A percentile compares a stretch with the other conserved stretches of the same genome.
Evolutionary conservation across 106 monocot species (phyloP).

Genomic region (Acanthochlamys bracteata): DNA sequence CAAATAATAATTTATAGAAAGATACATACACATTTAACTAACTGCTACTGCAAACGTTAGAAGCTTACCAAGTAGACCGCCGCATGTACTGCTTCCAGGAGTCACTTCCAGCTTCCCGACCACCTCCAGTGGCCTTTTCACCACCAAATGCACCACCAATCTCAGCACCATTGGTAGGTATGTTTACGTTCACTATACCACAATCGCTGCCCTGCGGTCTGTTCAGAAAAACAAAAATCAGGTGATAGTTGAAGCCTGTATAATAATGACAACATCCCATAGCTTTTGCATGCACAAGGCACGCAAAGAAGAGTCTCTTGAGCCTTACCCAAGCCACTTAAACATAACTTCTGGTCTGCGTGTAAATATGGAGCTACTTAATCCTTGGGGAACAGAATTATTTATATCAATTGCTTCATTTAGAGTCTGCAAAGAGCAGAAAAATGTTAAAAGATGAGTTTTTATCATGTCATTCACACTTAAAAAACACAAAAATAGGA

Average conservation of each 20-base stretch:
- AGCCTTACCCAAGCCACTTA: conserved; percentile 90
- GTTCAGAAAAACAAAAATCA: neutral
- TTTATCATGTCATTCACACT: neutral
- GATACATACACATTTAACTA: too few species aligned
- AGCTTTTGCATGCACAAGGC: neutral
- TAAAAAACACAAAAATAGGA: neutral
- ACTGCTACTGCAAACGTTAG: neutral
- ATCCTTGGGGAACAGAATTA: conserved; percentile 91
- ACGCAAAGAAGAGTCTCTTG: neutral
- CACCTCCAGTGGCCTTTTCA: conserved; percentile 97
- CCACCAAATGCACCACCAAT: conserved; percentile 99
- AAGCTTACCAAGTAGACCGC: conserved; percentile 79
- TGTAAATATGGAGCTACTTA: conserved; percentile 96
- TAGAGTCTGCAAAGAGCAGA: conserved; percentile 41
- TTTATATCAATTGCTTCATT: conserved; percentile 94
- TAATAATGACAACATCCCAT: too few species aligned
- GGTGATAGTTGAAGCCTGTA: neutral
- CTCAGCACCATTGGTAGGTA: conserved; percentile 97
- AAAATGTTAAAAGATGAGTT: neutral
- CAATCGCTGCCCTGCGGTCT: conserved; percentile 85
- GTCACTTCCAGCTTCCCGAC: conserved; percentile 98
- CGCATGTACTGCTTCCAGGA: conserved; percentile 99
- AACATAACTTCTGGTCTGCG: conserved; percentile 74
- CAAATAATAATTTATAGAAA: too few species aligned
- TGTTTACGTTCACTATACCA: conserved; percentile 84